Base-by-base conservation (phyloP, 495 filamentous ascomycete species). In the Jackrogersella minutella region DNA sequence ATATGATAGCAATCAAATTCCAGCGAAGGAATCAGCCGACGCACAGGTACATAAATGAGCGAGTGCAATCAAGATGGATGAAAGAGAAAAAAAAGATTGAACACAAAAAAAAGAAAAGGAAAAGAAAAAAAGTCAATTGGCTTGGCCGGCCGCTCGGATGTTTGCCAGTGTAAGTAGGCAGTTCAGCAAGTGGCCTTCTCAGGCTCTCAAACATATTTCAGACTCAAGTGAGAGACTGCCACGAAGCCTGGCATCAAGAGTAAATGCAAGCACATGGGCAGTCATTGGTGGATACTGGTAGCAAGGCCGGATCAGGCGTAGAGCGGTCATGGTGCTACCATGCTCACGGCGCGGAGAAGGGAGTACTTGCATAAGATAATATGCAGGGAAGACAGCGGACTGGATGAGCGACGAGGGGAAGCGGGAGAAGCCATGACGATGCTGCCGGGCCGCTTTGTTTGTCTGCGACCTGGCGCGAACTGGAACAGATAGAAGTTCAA, bases 221-320 rank as follows among this genome's bases (percentile, higher is more conserved):
- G 55, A 62, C 69, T 70, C 70, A 72, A 80, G 74, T 81, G 73
- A 82, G 79, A 75, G 73, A 50, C 60, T 80, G 80, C 79, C 79
- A 82, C 80, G 79, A 83, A 82, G 76, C 68, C 71, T 62, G 59
- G 62, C 65, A 53, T 57, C 55, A 43, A 57, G 51, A 52, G 54
- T 58, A 66, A 39, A 70, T 70, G 68, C 64, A 69, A n/a, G n/a
- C n/a, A n/a, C n/a, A n/a, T n/a, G n/a, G n/a, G 41, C 59, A 68
- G 57, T 65, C 61, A 71, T 65, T 75, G 70, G 70, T 54, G 52
- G 59, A 50, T 8, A 57, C 31, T 66, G 46, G 40, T 37, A 39
- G 53, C 40, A 66, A 59, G 40, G 40, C 63, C 63, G 58, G 58
- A 67, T 70, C 63, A 66, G 68, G 68, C 57, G 68, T 66, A 70